Base-by-base conservation (phyloP, 768 basidiomycete species). In the Porpolomopsis calyptriformis region DNA sequence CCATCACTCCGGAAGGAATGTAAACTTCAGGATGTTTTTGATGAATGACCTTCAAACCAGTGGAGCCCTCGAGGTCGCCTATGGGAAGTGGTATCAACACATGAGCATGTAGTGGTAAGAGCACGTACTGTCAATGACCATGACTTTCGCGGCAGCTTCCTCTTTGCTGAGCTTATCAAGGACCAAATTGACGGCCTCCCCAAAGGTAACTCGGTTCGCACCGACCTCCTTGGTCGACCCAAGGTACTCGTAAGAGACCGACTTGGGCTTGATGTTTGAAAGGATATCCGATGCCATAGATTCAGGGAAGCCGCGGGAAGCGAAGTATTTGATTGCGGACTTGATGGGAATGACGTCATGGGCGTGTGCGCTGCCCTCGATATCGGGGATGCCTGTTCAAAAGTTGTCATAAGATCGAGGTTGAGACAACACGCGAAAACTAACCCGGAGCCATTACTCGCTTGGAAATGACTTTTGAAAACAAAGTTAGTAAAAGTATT, bases 21-120 rank as follows among this genome's bases (percentile, higher is more conserved):
- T 89, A 91, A 14, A 88, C 85, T 60, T 91, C 87, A 2, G 89
- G 89, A 56, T 91, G 85, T 64, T 86, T 87, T 65, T 87, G 78
- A 62, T 90, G 88, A 49, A 92, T 91, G 40, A 73, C 78, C 64
- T 87, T 90, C 54, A 92, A 65, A 46, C 89, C 89, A 23, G 89
- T 92, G 0, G 89, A 91, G 26, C 89, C 89, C 68, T 92, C 87
- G 39, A 91, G 64, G 58, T 91, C 88, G 56, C 77, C 82, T 85
- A 48, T 22, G 34, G 0, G n/a, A 34, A 43, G 31, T 12, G 25
- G 26, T 38, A 33, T 4, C 11, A 47, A 23, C 11, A 29, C 11
- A 46, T 4, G 35, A 46, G 19, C 6, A 18, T n/a, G n/a, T n/a
- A n/a, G n/a, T n/a, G n/a, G n/a, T n/a, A n/a, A n/a, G n/a, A n/a